Conservation (phyloP, 2,329 filamentous ascomycete species). For the Aspergillus aculeatinus region DNA sequence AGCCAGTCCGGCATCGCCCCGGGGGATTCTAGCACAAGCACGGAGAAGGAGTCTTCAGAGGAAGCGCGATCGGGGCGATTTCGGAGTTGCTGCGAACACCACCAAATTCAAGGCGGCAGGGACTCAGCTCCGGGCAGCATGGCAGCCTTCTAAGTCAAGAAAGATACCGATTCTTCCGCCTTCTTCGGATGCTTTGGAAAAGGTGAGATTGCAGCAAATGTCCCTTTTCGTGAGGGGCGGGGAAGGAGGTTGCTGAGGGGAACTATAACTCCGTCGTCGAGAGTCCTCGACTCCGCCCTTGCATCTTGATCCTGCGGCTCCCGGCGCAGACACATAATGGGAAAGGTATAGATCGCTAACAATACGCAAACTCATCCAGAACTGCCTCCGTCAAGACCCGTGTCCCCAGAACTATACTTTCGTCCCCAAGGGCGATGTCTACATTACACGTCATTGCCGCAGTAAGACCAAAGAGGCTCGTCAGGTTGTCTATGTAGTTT, state of each 20-base stretch:
- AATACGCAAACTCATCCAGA: constrained; percentile 24
- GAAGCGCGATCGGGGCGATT: constrained; percentile 5
- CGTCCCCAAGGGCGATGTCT: constrained; percentile 44
- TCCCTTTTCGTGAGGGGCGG: not conserved
- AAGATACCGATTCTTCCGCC: constrained; percentile 18
- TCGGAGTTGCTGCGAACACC: constrained; percentile 6
- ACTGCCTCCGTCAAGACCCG: constrained; percentile 29
- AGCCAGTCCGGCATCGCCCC: constrained; percentile 15
- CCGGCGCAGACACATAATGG: constrained; percentile 7
- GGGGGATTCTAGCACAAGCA: constrained; percentile 14
- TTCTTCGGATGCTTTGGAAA: constrained; percentile 29
- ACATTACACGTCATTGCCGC: constrained; percentile 45
- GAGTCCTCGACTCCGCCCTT: not conserved
- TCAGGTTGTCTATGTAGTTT: constrained; percentile 38
- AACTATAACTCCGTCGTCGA: not conserved
- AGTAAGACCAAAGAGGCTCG: constrained; percentile 34
- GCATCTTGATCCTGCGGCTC: not conserved
- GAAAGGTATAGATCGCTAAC: constrained; percentile 1
- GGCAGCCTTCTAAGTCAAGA: not conserved
- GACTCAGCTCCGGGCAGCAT: not conserved
- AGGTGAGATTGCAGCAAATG: constrained; percentile 18
- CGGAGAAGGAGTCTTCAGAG: constrained; percentile 14
- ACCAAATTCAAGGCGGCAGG: constrained; percentile 4
- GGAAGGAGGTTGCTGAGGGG: not conserved
- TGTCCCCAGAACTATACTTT: constrained; percentile 38